Conservation (phyloP, 1,139 yeast species). For the Pichia kudriavzevii region DNA sequence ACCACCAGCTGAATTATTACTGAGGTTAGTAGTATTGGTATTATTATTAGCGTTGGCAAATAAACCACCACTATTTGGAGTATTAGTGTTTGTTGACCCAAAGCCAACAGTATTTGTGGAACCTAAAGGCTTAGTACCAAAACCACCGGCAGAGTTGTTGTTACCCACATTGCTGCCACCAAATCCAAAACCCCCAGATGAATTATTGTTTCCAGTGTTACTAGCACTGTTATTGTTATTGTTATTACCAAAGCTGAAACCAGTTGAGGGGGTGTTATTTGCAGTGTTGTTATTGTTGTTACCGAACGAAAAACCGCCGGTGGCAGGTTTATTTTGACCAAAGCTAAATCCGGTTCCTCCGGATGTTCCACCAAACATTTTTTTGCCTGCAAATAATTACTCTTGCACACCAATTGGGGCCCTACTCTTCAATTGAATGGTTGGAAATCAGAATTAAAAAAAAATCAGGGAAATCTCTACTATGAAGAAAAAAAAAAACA, state of each 20-base stretch:
- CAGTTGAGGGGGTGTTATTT: constrained; percentile 7
- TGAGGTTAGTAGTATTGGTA: constrained; percentile 5
- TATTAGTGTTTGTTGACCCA: constrained; percentile 1
- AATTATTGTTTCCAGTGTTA: constrained; percentile 4
- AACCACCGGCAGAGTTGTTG: constrained; percentile 1
- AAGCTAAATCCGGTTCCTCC: constrained; percentile 14
- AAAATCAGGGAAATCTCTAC: too few species aligned
- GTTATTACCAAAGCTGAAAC: constrained; percentile 13
- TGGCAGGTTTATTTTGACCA: constrained; percentile 13
- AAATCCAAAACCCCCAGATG: constrained; percentile 27
- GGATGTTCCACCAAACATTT: constrained; percentile 13
- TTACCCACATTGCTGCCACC: constrained; percentile 12
- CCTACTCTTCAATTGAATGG: too few species aligned
- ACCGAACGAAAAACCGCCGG: constrained; percentile 7
- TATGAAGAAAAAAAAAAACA: too few species aligned
- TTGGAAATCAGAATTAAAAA: too few species aligned
- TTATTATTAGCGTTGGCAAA: constrained; percentile 6
- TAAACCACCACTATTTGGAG: constrained; percentile 3
- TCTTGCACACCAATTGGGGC: too few species aligned
- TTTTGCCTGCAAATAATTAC: too few species aligned
- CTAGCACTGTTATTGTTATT: constrained; percentile 6
- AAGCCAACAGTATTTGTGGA: background rate
- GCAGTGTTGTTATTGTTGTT: constrained; percentile 2
- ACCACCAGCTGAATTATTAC: constrained; percentile 10
- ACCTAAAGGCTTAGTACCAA: constrained; percentile 2